phyloP scores from a whole-genome alignment of 2,329 filamentous ascomycete species.

The Lachnellula willkommii region DNA sequence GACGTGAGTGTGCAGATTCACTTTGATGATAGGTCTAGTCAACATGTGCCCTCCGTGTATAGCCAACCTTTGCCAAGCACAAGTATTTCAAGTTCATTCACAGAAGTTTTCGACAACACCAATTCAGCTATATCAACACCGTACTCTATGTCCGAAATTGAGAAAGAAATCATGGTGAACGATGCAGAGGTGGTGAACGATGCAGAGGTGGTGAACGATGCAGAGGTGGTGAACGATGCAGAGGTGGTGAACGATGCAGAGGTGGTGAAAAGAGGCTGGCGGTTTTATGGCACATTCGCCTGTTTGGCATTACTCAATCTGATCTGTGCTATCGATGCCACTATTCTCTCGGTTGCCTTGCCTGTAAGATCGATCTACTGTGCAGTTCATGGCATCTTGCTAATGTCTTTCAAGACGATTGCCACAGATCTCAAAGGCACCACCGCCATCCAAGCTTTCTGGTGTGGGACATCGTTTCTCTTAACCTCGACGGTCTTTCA shows the following conservation, averaged over 20 bases:
- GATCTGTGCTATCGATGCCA: constrained; percentile 61
- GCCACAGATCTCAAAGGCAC: constrained; percentile 46
- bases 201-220: constrained; percentile 1
- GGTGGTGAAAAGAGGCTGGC: constrained; percentile 11
- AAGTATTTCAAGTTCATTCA: background rate
- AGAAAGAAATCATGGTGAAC: background rate
- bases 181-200: constrained; percentile 1
- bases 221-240: constrained; percentile 2
- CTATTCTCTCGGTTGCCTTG: constrained; percentile 41
- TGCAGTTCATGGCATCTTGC: background rate
- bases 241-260: constrained; percentile 1
- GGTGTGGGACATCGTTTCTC: constrained; percentile 61
- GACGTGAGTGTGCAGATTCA: background rate
- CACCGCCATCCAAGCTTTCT: constrained; percentile 57
- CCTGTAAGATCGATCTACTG: constrained; percentile 16
- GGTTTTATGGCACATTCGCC: constrained; percentile 22
- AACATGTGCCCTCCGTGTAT: background rate
- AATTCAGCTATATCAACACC: background rate
- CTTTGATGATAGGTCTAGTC: background rate
- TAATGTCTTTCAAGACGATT: constrained; percentile 37
- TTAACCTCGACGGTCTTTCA: constrained; percentile 57
- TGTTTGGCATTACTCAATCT: constrained; percentile 33
- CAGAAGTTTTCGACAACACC: background rate
- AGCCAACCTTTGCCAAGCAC: too few relatives aligned
- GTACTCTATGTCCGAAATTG: constrained; percentile 4